Base-by-base conservation (phyloP, 257 asterid species). In the Linaria vulgaris region DNA sequence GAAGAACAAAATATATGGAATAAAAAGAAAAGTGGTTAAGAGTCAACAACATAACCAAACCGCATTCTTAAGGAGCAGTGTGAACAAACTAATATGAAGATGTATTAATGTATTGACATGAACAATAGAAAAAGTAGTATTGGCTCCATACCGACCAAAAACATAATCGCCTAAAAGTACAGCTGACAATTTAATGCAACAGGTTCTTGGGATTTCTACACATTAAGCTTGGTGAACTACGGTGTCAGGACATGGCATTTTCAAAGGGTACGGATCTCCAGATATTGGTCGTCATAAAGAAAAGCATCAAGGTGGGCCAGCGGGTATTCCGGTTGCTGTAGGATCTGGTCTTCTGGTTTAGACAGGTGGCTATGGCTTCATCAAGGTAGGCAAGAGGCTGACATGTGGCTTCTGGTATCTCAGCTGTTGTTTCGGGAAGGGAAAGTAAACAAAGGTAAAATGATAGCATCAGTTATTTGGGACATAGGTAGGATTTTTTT, bases 291-390 rank as follows among this genome's bases (percentile, higher is more conserved):
- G 88, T 78, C 77, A 78, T 83, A 85, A 74, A 73, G 79, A 78
- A 81, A 85, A 87, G 88, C 95, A 79, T 85, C 95, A 79, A 82
- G 87, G 83, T 81, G 78, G 91, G 89, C 80, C 90, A 83, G 78
- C 87, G 63, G 77, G 67, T 81, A 74, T 72, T 79, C 84, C 84
- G 82, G 79, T 82, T 76, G 80, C 81, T 77, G 87, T 71, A 72
- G 79, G 90, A 82, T 80, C 97, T 79, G 94, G 88, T 75, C 99
- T 80, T 84, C 97, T 58, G 98, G 96, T 90, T 89, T 79, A 81
- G 96, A 91, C 95, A 72, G 85, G 82, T 79, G 94, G 96, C 41
- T 34, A 34, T 34, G 41, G 41, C 88, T 83, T 85, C 90, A 75
- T 71, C 90, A 76, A 80, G 74, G 43, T 72, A 76, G 76, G 83